These are phyloP conservation scores for Penicillium brasilianum DNA, from an alignment of 2,329 filamentous ascomycete species.

Conservation along the genomic window DNA sequence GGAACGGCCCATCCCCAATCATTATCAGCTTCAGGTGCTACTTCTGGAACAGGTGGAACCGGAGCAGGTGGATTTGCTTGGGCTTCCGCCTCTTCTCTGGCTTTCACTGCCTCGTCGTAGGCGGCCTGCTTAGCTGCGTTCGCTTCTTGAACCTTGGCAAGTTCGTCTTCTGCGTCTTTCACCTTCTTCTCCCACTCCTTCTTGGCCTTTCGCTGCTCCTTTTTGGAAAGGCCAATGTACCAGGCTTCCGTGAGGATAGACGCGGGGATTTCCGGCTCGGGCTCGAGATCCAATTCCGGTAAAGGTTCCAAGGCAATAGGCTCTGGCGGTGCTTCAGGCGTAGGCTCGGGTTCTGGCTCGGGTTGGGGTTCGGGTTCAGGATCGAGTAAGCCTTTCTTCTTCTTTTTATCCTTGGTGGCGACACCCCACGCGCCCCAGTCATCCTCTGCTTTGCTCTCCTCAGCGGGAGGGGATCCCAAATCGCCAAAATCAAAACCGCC, in stretches of 20 bases:
- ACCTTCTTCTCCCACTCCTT: conserved; percentile 37
- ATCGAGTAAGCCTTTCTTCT: conserved; percentile 36
- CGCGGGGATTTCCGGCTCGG: conserved; percentile 36
- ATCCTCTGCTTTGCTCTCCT: conserved; percentile 24
- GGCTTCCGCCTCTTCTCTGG: conserved; percentile 27
- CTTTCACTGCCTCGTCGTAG: conserved; percentile 32
- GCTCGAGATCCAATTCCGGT: conserved; percentile 22
- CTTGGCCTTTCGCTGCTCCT: conserved; percentile 39
- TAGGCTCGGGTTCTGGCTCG: conserved; percentile 25
- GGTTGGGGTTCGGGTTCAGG: conserved; percentile 30
- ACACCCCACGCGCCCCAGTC: conserved; percentile 32
- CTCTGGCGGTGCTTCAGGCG: conserved; percentile 22
- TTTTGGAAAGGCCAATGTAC: conserved; percentile 35
- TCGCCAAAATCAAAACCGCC: conserved; percentile 52
- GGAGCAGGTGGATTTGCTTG: conserved; percentile 17
- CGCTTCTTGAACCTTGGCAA: conserved; percentile 25
- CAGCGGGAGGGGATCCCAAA: conserved; percentile 47
- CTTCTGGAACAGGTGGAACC: conserved; percentile 13
- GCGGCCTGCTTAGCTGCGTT: conserved; percentile 18
- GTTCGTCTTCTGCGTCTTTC: conserved; percentile 22
- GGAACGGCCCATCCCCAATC: conserved; percentile 37
- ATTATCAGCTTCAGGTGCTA: conserved; percentile 27
- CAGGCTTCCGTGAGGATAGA: conserved; percentile 39
- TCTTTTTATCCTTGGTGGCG: conserved; percentile 42
- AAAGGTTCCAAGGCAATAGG: conserved; percentile 18